Conservation (phyloP, 1,284 basidiomycete genomes). For the Moesziomyces sp. region DNA sequence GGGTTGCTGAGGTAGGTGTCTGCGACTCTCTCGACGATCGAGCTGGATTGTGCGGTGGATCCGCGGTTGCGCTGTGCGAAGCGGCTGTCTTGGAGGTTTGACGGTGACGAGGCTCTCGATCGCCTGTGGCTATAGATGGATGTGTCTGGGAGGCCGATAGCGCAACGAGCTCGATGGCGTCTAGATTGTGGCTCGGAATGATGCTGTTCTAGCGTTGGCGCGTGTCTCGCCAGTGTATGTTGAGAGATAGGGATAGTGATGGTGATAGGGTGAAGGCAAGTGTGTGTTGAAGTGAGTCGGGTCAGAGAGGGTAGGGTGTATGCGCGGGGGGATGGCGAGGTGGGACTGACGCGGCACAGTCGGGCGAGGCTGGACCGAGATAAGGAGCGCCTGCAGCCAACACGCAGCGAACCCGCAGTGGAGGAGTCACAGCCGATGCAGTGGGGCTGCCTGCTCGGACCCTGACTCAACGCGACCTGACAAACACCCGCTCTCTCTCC, state of each 20-base stretch:
- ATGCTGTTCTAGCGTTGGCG: not conserved
- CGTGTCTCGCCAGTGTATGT: not conserved
- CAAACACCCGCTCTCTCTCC: not conserved
- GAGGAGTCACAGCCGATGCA: constrained; percentile 37
- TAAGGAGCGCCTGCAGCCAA: constrained; percentile 9
- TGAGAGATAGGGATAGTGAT: constrained; percentile 1
- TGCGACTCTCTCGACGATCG: constrained; percentile 6
- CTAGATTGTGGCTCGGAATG: constrained; percentile 9
- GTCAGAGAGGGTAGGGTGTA: not conserved
- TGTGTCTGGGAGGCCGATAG: constrained; percentile 35
- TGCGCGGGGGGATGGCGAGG: not conserved
- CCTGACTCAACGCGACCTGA: constrained; percentile 11
- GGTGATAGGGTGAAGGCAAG: constrained; percentile 1
- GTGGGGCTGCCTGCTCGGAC: constrained; percentile 9
- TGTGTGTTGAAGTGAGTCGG: constrained; percentile 1
- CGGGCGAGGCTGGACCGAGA: constrained; percentile 32
- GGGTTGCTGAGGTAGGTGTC: not conserved
- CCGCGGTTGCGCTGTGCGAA: not conserved
- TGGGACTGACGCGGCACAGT: constrained; percentile 4
- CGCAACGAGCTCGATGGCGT: constrained; percentile 37
- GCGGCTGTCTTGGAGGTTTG: constrained; percentile 1
- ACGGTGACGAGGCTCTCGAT: constrained; percentile 18
- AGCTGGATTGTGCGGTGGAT: too few relatives aligned
- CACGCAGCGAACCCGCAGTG: constrained; percentile 10
- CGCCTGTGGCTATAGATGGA: constrained; percentile 13